Evolutionary conservation across 768 basidiomycete genomes (phyloP).

Genomic region (Gymnopilus dilepis): DNA sequence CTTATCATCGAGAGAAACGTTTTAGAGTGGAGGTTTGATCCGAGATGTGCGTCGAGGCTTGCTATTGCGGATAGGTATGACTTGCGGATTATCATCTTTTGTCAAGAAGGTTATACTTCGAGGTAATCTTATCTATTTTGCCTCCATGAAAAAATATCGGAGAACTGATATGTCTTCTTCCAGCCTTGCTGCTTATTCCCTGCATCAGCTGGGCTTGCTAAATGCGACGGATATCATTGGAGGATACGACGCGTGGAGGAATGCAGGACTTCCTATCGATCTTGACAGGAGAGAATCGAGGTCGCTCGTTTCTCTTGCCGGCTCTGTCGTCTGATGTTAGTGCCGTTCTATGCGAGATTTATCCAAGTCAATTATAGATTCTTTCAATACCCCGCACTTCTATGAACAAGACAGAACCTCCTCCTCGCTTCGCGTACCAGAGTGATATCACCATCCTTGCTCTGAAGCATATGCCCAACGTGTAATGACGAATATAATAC

Average conservation of each 20-base stretch:
- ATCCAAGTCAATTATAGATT: slow-evolving; percentile 1
- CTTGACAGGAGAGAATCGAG: slow-evolving; percentile 24
- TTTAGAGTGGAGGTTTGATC: slow-evolving; percentile 84
- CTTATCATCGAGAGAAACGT: slow-evolving; percentile 77
- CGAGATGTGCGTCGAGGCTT: slow-evolving; percentile 60
- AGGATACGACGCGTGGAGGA: slow-evolving; percentile 75
- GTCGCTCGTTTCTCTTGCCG: slow-evolving; percentile 32
- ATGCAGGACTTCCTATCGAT: slow-evolving; percentile 64
- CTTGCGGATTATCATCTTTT: slow-evolving; percentile 73
- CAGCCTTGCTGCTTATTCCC: slow-evolving; percentile 70
- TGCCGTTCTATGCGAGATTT: slow-evolving; percentile 11
- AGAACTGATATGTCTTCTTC: background rate
- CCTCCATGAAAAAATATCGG: background rate
- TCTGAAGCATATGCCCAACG: background rate
- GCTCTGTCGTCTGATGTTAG: slow-evolving; percentile 30
- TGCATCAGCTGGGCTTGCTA: slow-evolving; percentile 72
- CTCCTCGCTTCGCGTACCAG: background rate
- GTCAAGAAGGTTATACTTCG: slow-evolving; percentile 74
- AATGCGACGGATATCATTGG: slow-evolving; percentile 83
- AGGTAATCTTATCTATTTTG: slow-evolving; percentile 33
- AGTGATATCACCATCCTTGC: background rate
- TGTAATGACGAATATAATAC: background rate
- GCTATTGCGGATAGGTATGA: slow-evolving; percentile 78
- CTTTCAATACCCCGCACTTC: background rate
- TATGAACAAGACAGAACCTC: background rate